Evolutionary conservation across 2,329 filamentous ascomycete genomes (phyloP), one percentile per base, ranked within the genome.

Genomic region (Xylariaceae sp.): DNA sequence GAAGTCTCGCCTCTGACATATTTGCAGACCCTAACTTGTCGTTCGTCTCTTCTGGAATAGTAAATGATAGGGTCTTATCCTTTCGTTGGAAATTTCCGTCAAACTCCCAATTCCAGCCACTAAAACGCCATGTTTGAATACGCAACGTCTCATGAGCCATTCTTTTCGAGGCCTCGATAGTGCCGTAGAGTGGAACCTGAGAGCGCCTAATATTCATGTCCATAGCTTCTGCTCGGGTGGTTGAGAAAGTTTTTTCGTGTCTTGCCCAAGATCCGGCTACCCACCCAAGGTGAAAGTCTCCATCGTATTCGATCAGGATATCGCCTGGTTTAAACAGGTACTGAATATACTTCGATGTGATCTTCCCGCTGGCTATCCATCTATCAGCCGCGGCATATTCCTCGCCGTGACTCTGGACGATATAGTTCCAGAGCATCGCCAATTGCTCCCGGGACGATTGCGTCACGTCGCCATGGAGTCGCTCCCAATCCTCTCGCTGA

Each of bases 381-480:
- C 10, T n/a, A 51, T 51, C 48, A 2, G 40, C 48, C 4, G 48
- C 40, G 10, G 30, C 29, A n/a, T 15, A 51, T 22, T 43, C 41
- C 16, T 51, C 32, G 3, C 48, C 48, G 13, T 44, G 48, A 15
- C 16, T 43, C 40, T 51, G 48, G n/a, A 45, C 44, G 19, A 44
- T 29, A 34, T 51, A 44, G 18, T 51, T 15, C 48, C 48, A 51
- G n/a, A 51, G 29, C 29, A 51, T 34, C 2, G 13, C 26, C 39
- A 51, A 15, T n/a, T 51, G 26, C 40, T 44, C 48, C n/a, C 36
- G 13, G 32, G 41, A 37, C 5, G 48, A 39, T 12, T 22, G 19
- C 10, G 40, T 13, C 13, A 39, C n/a, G 10, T 5, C 5, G 4
- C 2, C 18, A 36, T 32, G 40, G 18, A 51, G 8, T 16, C 10